Evolutionary conservation across 2,329 filamentous ascomycete genomes (phyloP).

Genomic region (Cladorrhinum sp.): DNA sequence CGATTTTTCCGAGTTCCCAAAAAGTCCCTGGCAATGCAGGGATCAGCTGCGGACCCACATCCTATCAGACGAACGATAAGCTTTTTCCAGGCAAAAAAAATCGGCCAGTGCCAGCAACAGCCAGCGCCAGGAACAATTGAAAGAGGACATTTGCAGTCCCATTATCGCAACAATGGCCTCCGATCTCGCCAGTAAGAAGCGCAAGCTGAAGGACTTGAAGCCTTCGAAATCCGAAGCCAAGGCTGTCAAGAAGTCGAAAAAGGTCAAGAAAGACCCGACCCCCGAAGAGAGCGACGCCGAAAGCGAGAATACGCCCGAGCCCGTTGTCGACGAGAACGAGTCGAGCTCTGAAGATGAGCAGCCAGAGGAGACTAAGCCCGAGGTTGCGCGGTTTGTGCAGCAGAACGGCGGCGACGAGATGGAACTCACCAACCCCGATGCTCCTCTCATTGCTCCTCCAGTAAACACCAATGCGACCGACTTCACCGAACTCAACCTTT

Average conservation of each 20-base stretch:
- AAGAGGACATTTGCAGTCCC: not conserved
- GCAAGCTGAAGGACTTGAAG: constrained; percentile 34
- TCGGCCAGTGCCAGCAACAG: not conserved
- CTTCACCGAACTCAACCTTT: constrained; percentile 80
- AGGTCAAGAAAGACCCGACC: constrained; percentile 25
- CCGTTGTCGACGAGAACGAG: constrained; percentile 4
- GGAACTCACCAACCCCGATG: constrained; percentile 34
- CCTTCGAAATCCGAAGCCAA: constrained; percentile 22
- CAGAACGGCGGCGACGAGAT: constrained; percentile 31
- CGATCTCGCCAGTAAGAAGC: constrained; percentile 34
- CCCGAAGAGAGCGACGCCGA: constrained; percentile 25
- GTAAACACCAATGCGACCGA: constrained; percentile 62
- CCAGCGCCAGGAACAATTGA: constrained; percentile 5
- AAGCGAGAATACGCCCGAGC: constrained; percentile 16
- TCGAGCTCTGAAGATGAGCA: constrained; percentile 12
- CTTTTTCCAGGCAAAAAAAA: constrained; percentile 7
- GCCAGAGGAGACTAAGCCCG: constrained; percentile 17
- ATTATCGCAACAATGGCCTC: constrained; percentile 29
- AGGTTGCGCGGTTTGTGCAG: constrained; percentile 30
- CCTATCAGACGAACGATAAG: constrained; percentile 7
- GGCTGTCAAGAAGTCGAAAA: constrained; percentile 21
- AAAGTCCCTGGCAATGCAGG: not conserved
- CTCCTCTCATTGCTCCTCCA: constrained; percentile 55
- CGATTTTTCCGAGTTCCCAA: not conserved
- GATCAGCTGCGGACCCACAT: not conserved